A percentile compares a stretch with the other conserved stretches of the same genome.
Conservation (phyloP, 1,284 basidiomycete species). For the Puccinia novopanici region DNA sequence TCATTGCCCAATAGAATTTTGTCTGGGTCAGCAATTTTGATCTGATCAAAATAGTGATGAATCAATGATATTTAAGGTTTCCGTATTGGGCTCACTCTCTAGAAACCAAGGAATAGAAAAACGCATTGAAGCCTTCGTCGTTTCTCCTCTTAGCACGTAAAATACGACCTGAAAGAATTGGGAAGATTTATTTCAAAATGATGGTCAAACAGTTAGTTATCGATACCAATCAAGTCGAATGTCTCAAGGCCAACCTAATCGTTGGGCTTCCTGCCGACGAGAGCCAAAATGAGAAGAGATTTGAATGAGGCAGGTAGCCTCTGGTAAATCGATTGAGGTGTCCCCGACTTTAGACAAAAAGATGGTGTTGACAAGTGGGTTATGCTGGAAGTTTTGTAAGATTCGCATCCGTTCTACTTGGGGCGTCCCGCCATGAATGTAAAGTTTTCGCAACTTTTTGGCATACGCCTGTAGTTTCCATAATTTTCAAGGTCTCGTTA, state of each 20-base stretch:
- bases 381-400: constrained; percentile 91
- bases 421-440: constrained; percentile 94
- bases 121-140: constrained; percentile 99
- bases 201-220: not conserved
- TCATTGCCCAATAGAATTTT: not conserved
- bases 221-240: constrained; percentile 30
- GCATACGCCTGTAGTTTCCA: constrained; percentile 75
- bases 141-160: constrained; percentile 94
- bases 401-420: constrained; percentile 96
- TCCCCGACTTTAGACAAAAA: constrained; percentile 99
- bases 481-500: not conserved
- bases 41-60: not conserved
- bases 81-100: constrained; percentile 67
- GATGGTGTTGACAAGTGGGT: constrained; percentile 91
- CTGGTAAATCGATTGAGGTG: constrained; percentile 97
- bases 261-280: constrained; percentile 94
- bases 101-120: constrained; percentile 98
- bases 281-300: constrained; percentile 99
- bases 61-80: not conserved
- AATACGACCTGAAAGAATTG: constrained; percentile 71
- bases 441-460: constrained; percentile 86
- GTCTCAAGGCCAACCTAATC: constrained; percentile 68
- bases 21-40: not conserved
- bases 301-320: constrained; percentile 98
- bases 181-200: constrained; percentile 17